phyloP scores from a whole-genome alignment of 495 filamentous ascomycete species.

The Sabuloglossum arenarium region DNA sequence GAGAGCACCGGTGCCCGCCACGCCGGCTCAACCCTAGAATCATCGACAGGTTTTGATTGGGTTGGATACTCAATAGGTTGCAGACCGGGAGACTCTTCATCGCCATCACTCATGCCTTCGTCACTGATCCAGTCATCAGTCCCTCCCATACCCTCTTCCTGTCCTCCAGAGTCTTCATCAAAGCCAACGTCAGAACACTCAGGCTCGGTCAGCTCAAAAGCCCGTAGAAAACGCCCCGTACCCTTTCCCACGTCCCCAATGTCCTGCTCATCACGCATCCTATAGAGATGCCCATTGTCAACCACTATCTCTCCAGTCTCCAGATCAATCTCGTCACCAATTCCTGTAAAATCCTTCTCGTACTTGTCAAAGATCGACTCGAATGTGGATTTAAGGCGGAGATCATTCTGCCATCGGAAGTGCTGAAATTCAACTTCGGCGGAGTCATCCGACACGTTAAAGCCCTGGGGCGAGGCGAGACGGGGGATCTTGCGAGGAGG shows the following conservation, averaged over 20 bases:
- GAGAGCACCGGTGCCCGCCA: background rate
- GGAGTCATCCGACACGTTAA: background rate
- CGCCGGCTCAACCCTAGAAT: background rate
- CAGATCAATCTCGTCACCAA: conserved; percentile 68
- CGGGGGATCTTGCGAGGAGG: background rate
- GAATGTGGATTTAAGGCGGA: conserved; percentile 55
- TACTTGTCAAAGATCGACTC: conserved; percentile 83
- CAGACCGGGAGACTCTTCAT: background rate
- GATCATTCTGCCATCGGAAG: conserved; percentile 36
- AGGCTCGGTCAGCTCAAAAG: background rate
- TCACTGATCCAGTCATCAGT: background rate
- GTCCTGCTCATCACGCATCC: conserved; percentile 32
- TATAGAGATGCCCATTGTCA: conserved; percentile 62
- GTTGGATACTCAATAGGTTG: background rate
- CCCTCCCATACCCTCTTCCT: background rate
- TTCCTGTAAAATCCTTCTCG: conserved; percentile 53
- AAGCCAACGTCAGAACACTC: background rate
- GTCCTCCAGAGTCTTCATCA: background rate
- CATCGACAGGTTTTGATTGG: background rate
- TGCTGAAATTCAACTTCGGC: conserved; percentile 12
- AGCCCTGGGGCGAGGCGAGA: background rate
- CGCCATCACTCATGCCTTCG: background rate
- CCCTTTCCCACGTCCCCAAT: conserved; percentile 11
- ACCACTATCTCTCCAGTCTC: conserved; percentile 59
- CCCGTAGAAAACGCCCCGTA: background rate